These are phyloP conservation scores for Leishmania major DNA, from an alignment of 208 protist genomes.

Conservation along the genomic window DNA sequence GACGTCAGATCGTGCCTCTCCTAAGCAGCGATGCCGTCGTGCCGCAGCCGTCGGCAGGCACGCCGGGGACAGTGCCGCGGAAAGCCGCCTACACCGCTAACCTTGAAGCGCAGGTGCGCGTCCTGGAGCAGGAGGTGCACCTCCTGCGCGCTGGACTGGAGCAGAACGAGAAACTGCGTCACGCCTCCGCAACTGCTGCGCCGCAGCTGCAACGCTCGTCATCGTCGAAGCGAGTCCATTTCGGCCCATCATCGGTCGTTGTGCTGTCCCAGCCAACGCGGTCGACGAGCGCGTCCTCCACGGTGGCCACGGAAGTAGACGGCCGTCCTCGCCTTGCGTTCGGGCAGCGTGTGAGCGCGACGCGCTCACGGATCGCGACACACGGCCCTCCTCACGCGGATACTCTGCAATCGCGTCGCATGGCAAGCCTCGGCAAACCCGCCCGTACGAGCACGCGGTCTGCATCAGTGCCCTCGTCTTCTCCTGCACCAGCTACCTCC, in stretches of 20 bases:
- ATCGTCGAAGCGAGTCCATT: slow-evolving; percentile 19
- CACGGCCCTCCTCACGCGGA: neutral
- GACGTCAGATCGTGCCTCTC: slow-evolving; percentile 6
- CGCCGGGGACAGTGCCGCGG: neutral
- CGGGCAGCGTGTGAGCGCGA: slow-evolving; percentile 36
- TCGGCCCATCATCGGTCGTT: slow-evolving; percentile 21
- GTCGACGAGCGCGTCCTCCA: neutral
- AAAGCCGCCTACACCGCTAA: slow-evolving; percentile 31
- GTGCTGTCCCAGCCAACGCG: neutral
- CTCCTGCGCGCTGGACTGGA: slow-evolving; percentile 38
- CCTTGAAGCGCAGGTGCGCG: slow-evolving; percentile 53
- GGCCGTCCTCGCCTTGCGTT: slow-evolving; percentile 26
- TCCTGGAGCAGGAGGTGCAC: slow-evolving; percentile 62
- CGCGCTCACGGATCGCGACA: slow-evolving; percentile 5
- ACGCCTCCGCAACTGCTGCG: neutral
- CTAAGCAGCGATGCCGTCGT: neutral
- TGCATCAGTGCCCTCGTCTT: neutral
- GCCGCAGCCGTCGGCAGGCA: neutral
- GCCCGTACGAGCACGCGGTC: neutral
- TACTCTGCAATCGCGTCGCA: neutral
- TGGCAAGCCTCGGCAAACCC: neutral
- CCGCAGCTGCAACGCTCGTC: neutral
- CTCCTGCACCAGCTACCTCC: neutral
- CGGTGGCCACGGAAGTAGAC: neutral
- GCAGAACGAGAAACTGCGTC: slow-evolving; percentile 18